Conservation (phyloP, 352 stramenopile genomes). For the Phytophthora cactorum region DNA sequence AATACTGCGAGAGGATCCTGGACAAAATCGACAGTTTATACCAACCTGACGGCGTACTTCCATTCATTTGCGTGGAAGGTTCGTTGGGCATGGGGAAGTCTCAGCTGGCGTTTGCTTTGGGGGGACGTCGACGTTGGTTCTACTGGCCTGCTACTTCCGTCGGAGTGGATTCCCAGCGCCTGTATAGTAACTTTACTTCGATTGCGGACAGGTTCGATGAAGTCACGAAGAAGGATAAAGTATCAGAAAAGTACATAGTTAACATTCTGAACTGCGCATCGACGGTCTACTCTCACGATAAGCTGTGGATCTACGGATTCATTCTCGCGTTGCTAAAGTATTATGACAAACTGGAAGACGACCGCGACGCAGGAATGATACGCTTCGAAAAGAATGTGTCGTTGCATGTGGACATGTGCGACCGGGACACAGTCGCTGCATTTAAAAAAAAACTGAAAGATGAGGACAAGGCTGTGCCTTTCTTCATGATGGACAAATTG, state of each 20-base stretch:
- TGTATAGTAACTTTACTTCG: not conserved
- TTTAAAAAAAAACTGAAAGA: not conserved
- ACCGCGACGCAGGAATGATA: not conserved
- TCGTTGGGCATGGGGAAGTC: conserved; percentile 10
- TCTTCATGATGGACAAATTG: conserved; percentile 27
- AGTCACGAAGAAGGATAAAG: not conserved
- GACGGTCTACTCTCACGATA: not conserved
- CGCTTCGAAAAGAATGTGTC: not conserved
- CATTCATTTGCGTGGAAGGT: conserved; percentile 13
- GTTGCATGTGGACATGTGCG: not conserved
- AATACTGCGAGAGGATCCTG: not conserved
- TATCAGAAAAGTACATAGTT: not conserved
- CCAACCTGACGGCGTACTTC: not conserved
- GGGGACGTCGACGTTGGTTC: not conserved
- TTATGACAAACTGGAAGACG: not conserved
- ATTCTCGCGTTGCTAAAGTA: not conserved
- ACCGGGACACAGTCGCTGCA: not conserved
- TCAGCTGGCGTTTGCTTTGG: conserved; percentile 10
- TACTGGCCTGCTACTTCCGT: not conserved
- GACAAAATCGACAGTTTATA: conserved; percentile 2
- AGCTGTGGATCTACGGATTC: not conserved
- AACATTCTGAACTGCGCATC: not conserved
- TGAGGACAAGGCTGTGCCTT: not conserved
- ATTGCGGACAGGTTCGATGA: not conserved
- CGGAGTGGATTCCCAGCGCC: not conserved